Base-by-base conservation (phyloP, 176 grass and related monocot species). In the Triticum timopheevii region DNA sequence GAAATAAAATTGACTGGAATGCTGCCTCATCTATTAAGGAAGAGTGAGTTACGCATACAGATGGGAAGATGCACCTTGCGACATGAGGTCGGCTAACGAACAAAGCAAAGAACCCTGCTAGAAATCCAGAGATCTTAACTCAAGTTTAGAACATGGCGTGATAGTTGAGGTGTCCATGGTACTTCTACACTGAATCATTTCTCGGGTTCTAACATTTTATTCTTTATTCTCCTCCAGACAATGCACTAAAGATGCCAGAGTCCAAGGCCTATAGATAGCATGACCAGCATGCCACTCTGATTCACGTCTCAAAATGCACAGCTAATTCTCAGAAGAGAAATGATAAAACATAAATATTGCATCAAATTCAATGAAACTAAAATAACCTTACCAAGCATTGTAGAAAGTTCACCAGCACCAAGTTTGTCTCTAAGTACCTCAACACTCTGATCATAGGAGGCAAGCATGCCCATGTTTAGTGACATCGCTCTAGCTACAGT, bases 391-490 rank as follows among this genome's bases (percentile, higher is more conserved):
- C 95, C 93, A 49, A 97, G 24, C 3, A 97, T 89, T 77, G 91
- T 97, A 83, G 91, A 45, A 30, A 97, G 22, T 92, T 97, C 95
- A n/a, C 95, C 93, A 79, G 90, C 82, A 39, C 91, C 95, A 82
- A 97, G 77, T 70, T 84, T 88, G 87, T 95, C 95, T 80, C 85
- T 93, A 86, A 97, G 93, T 44, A 97, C 47, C 71, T 97, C 95
- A 67, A 92, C 95, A 86, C 91, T 95, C 85, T 97, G 95, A 67
- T 97, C 93, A 80, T 97, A 97, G 13, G 92, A 95, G 59, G 95
- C 93, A 91, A 97, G 93, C 93, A 97, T 97, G 70, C 95, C 95
- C 93, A 97, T 97, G 83, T 97, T 97, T 27, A 95, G 87, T 28
- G 95, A 78, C 95, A 97, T 97, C 68, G 95, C 95, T 77, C 95